Base-by-base conservation (phyloP, 2,329 filamentous ascomycete species). In the Exophiala viscosa region DNA sequence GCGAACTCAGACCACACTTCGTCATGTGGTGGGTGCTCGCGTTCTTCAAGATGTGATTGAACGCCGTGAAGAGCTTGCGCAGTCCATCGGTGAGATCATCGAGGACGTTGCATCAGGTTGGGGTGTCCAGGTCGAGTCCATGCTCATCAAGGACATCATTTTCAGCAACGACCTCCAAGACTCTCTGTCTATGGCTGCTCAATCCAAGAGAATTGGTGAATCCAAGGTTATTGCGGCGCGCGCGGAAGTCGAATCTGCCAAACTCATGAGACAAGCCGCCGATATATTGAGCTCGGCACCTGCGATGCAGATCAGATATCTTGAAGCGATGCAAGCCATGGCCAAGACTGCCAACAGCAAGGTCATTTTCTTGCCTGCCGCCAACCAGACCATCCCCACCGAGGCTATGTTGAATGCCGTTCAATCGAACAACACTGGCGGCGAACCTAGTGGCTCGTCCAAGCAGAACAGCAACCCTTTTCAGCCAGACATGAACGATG, bases 141-240 rank as follows among this genome's bases (percentile, higher is more conserved):
- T 99, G 92, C 84, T 99, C 62, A 92, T 99, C 81, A 97, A 99
- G 76, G 93, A 99, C 72, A 95, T 99, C 68, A 88, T 97, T 69
- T 99, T 99, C 82, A 90, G 85, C 73, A 84, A 90, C 67, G 93
- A 97, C 63, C 80, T 99, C 40, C 93, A 99, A 73, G 92, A 97
- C 67, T 93, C 88, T 14, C 83, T 99, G 45, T 95, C 89, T 68
- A 97, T 99, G 93, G 93, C 93, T 35, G 93, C 93, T 3, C 93
- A 99, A 80, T 90, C 87, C 77, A 97, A 97, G 86, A 87, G 93
- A 63, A 96, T 96, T 52, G 93, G 93, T 75, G 93, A 99, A 74
- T 90, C 87, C 76, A 99, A 99, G 80, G 90, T 99, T 69, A 97
- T 99, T 68, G 90, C 90, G 53, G 93, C 93, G 59, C 89, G 93